These are phyloP conservation scores for Aspergillaceae sp. DNA, from an alignment of 2,329 filamentous ascomycete species.

Conservation along the genomic window DNA sequence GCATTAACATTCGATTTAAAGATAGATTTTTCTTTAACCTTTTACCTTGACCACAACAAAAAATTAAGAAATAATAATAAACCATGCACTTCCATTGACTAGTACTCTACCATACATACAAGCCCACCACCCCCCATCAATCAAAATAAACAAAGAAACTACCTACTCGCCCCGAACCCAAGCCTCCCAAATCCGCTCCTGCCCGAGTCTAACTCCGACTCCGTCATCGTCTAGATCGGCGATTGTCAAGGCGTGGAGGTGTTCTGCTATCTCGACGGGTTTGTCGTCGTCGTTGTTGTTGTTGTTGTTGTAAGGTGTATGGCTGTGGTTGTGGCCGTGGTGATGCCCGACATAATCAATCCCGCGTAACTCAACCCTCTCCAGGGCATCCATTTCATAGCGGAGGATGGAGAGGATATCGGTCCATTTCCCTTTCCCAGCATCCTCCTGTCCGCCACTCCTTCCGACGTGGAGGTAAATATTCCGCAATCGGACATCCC, in stretches of 20 bases:
- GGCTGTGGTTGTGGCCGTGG: not conserved
- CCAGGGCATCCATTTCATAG: constrained; percentile 47
- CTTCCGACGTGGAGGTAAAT: constrained; percentile 54
- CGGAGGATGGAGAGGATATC: constrained; percentile 51
- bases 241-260: constrained; percentile 17
- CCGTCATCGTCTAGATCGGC: constrained; percentile 33
- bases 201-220: constrained; percentile 22
- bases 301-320: too few species aligned
- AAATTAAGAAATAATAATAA: too few species aligned
- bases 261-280: constrained; percentile 8
- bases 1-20: too few species aligned
- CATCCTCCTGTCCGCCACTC: not conserved
- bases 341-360: constrained; percentile 53
- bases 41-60: too few species aligned
- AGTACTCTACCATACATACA: too few species aligned
- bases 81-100: too few species aligned
- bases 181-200: constrained; percentile 30
- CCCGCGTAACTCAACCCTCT: constrained; percentile 55
- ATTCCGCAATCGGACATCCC: constrained; percentile 51
- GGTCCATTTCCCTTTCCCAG: constrained; percentile 44
- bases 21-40: too few species aligned
- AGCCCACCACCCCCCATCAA: too few species aligned
- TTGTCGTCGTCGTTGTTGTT: too few species aligned
- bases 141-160: too few species aligned
- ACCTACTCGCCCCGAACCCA: constrained; percentile 19